Evolutionary conservation across 164 flowering plant species (phyloP), one percentile per base, ranked within the genome.

Genomic region (Nymphaea thermarum): DNA sequence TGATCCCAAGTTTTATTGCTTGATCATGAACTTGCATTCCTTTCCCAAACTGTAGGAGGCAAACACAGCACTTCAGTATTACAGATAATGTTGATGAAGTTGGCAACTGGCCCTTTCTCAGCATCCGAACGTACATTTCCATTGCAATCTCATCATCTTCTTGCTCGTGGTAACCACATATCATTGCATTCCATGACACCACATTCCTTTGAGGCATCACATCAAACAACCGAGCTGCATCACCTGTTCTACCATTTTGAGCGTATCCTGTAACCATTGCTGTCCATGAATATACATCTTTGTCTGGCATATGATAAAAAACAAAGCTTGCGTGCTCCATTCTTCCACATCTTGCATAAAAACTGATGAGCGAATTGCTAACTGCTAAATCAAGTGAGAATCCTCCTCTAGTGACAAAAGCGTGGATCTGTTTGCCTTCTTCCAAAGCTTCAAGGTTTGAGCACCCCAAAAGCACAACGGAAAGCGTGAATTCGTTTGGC

Each of bases 151-250:
- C 42, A 11, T 11, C 36, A 67, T 60, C 25, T 60, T 36, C 51
- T n/a, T 60, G 44, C 42, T 60, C 45, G 16, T 60, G 64, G 44
- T 68, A 60, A 12, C 45, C 64, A n/a, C 64, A 43, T 42, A 68
- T 68, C 5, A 68, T n/a, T 15, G 70, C 41, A 43, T 68, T 60
- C 51, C 63, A 68, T 16, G 65, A 68, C 47, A 68, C 68, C 8
- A n/a, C 45, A 17, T 43, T 62, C 62, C n/a, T 62, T 11, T 4
- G 43, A 60, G 70, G 70, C 53, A 17, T 60, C 42, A 15, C 17
- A 36, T 43, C 18, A 43, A 67, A n/a, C 57, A 67, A 41, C 36
- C 15, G 47, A 10, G 18, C 6, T 3, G 55, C 70, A 10, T 59
- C 62, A n/a, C 57, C 53, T 10, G 43, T 68, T 60, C 64, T 67